phyloP scores from a whole-genome alignment of 805 yeast genomes.

The Wickerhamiella shivajii region DNA sequence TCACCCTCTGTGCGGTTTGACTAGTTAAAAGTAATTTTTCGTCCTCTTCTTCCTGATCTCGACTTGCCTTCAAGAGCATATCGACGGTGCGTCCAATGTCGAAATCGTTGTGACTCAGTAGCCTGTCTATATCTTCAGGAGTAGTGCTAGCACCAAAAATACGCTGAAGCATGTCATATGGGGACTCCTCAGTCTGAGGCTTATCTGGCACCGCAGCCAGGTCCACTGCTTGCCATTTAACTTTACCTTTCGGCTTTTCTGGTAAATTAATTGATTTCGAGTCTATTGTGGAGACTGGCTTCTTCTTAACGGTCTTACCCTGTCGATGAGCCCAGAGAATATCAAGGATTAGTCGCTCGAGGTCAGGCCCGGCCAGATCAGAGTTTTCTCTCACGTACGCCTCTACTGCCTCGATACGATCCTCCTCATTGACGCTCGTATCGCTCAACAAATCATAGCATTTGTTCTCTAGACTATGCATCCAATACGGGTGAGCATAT shows the following conservation, averaged over 20 bases:
- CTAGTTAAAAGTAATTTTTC: slow-evolving; percentile 11
- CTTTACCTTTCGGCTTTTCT: slow-evolving; percentile 7
- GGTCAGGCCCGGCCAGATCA: slow-evolving; percentile 15
- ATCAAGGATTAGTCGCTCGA: slow-evolving; percentile 28
- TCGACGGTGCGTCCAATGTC: slow-evolving; percentile 22
- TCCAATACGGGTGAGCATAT: too few species aligned
- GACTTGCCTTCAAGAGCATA: slow-evolving; percentile 10
- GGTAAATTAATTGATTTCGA: slow-evolving; percentile 11
- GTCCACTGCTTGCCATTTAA: slow-evolving; percentile 9
- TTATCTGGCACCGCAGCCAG: not conserved
- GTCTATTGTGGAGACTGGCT: slow-evolving; percentile 13
- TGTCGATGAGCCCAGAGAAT: slow-evolving; percentile 31
- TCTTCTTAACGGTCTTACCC: slow-evolving; percentile 10
- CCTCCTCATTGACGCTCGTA: slow-evolving; percentile 25
- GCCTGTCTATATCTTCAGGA: slow-evolving; percentile 26
- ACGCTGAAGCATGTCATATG: slow-evolving; percentile 26
- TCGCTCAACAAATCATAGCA: slow-evolving; percentile 26
- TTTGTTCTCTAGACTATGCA: slow-evolving; percentile 2
- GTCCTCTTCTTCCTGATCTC: slow-evolving; percentile 5
- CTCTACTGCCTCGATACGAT: slow-evolving; percentile 28
- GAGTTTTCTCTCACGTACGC: slow-evolving; percentile 21
- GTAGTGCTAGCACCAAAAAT: slow-evolving; percentile 24
- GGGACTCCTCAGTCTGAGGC: slow-evolving; percentile 17
- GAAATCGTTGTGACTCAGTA: slow-evolving; percentile 27
- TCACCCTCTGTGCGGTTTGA: slow-evolving; percentile 20